phyloP scores from a whole-genome alignment of 768 basidiomycete species.

The Panellus pusillus region DNA sequence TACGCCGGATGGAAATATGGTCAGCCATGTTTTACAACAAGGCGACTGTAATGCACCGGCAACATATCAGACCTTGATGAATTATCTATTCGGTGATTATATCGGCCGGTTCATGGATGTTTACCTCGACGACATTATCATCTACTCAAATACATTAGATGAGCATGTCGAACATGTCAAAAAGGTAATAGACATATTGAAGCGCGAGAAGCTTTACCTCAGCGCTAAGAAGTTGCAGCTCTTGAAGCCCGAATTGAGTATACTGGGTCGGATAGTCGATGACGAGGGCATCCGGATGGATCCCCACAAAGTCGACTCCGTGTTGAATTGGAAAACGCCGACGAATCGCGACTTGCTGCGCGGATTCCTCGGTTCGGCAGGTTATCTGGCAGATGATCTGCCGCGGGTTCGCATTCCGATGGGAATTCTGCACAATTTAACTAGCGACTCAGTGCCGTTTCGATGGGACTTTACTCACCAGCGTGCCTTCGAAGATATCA shows the following conservation, averaged over 20 bases:
- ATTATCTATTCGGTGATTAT: conserved; percentile 30
- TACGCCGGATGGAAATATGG: conserved; percentile 34
- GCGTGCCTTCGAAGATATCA: conserved; percentile 37
- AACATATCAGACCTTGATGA: conserved; percentile 44
- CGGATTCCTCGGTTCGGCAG: conserved; percentile 33
- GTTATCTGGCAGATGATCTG: conserved; percentile 36
- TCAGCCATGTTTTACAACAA: conserved; percentile 35
- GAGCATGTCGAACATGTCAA: conserved; percentile 35
- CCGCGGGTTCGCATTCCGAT: conserved; percentile 36
- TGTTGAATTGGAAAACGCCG: conserved; percentile 34
- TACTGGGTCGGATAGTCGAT: conserved; percentile 34
- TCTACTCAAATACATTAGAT: conserved; percentile 38
- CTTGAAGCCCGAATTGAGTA: conserved; percentile 26
- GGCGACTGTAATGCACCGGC: conserved; percentile 23
- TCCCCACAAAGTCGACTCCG: conserved; percentile 39
- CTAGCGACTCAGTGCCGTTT: conserved; percentile 26
- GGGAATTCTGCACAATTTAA: conserved; percentile 29
- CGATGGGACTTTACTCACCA: conserved; percentile 30
- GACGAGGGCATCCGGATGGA: conserved; percentile 44
- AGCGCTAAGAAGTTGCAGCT: conserved; percentile 34
- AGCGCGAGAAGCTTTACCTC: conserved; percentile 33
- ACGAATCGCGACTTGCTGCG: conserved; percentile 33
- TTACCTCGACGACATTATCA: conserved; percentile 34
- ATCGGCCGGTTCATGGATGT: conserved; percentile 36
- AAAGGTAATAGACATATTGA: conserved; percentile 31